phyloP scores from a whole-genome alignment of 129 eudicot species.

The Mikania micrantha region DNA sequence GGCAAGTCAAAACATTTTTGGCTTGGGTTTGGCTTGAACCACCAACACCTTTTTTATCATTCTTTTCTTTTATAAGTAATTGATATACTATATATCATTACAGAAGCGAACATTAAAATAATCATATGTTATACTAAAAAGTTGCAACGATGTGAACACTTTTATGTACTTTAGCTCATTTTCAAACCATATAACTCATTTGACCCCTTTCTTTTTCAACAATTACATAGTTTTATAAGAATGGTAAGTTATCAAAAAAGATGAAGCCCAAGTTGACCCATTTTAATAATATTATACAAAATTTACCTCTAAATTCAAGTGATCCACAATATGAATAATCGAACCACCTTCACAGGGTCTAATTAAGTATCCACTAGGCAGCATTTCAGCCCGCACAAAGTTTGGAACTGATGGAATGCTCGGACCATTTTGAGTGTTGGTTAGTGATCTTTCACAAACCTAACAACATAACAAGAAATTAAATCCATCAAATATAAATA shows the following conservation, averaged over 20 bases:
- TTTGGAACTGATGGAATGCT: slow-evolving; percentile 35
- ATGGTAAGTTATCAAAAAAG: not conserved
- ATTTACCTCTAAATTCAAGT: slow-evolving; percentile 48
- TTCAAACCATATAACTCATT: not conserved
- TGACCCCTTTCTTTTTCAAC: not conserved
- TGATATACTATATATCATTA: too few relatives aligned
- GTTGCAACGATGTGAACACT: not conserved
- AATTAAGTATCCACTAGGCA: slow-evolving; percentile 51
- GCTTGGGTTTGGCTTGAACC: too few relatives aligned
- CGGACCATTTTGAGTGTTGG: slow-evolving; percentile 40
- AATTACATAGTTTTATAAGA: not conserved
- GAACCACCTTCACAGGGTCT: slow-evolving; percentile 61
- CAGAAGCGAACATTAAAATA: too few relatives aligned
- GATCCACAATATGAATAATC: slow-evolving; percentile 51
- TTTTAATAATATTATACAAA: not conserved
- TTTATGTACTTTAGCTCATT: not conserved
- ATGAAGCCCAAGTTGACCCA: not conserved
- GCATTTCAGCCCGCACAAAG: slow-evolving; percentile 48
- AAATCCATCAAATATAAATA: not conserved
- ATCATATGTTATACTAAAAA: too few relatives aligned
- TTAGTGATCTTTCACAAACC: slow-evolving; percentile 55
- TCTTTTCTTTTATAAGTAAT: too few relatives aligned
- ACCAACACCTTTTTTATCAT: too few relatives aligned
- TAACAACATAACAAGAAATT: slow-evolving; percentile 11
- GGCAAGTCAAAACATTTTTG: too few relatives aligned